Evolutionary conservation across 2,329 filamentous ascomycete genomes (phyloP).

Genomic region (Daldinia sp.): DNA sequence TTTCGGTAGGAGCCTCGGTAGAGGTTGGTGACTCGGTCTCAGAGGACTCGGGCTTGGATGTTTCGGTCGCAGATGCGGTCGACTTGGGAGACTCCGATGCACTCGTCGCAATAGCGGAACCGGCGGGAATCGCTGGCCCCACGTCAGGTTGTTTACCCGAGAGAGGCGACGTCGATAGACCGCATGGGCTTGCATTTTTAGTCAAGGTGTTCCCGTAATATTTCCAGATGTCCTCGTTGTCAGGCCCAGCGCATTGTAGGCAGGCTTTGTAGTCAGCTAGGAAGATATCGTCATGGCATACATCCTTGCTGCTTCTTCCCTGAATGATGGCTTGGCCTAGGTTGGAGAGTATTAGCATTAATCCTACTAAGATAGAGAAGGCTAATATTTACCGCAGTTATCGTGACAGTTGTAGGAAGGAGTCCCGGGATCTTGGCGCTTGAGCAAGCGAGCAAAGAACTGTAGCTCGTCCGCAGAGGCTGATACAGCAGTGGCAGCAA

Average conservation of each 20-base stretch:
- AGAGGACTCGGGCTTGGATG: conserved; percentile 4
- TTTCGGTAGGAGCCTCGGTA: neutral
- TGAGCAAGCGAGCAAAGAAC: conserved; percentile 40
- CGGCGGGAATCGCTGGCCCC: conserved; percentile 34
- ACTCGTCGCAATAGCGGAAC: conserved; percentile 20
- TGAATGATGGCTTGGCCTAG: conserved; percentile 53
- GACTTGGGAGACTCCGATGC: conserved; percentile 19
- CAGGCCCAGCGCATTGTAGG: conserved; percentile 55
- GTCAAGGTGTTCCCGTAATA: conserved; percentile 57
- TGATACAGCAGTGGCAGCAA: conserved; percentile 32
- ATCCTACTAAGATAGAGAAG: neutral
- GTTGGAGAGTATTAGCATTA: neutral
- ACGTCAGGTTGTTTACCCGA: conserved; percentile 40
- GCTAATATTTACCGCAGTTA: conserved; percentile 59
- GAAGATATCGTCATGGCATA: conserved; percentile 58
- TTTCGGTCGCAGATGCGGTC: conserved; percentile 8
- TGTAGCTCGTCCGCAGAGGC: conserved; percentile 42
- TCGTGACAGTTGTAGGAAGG: conserved; percentile 62
- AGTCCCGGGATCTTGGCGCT: conserved; percentile 60
- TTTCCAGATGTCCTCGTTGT: conserved; percentile 56
- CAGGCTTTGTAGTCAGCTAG: conserved; percentile 58
- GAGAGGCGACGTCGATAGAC: conserved; percentile 44
- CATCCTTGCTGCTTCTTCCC: conserved; percentile 49
- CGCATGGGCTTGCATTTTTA: conserved; percentile 51
- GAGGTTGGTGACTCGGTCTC: conserved; percentile 18